Base-by-base conservation (phyloP, 768 basidiomycete genomes). In the Boletellus ananiceps region DNA sequence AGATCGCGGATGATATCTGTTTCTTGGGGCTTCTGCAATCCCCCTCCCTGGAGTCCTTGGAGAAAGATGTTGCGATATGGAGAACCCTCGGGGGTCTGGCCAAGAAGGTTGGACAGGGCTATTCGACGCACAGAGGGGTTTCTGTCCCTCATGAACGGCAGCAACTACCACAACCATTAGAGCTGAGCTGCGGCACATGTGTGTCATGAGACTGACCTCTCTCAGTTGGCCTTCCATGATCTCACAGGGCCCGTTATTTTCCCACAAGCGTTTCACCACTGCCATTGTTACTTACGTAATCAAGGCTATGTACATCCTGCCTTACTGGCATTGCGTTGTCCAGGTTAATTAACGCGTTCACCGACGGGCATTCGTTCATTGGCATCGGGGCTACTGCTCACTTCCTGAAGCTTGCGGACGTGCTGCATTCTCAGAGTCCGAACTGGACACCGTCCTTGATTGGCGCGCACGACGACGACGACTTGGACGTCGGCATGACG, bases 91-190 rank as follows among this genome's bases (percentile, higher is more conserved):
- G 82, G 75, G 16, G 92, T 93, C 52, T 93, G 87, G 0, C 84
- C 79, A 7, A 96, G 67, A 14, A 98, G 77, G 70, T 91, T 89
- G 37, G 83, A 78, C 7, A 98, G 75, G 4, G 95, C 91, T 50
- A 96, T 77, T 59, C 87, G 85, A 39, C 95, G 80, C 16, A 88
- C 94, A 61, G 92, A 83, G 0, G 88, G 90, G 58, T 94, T 95
- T 51, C 76, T 78, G 55, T 94, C 92, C 57, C 84, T 80, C 44
- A 98, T 69, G 64, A 98, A 98, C 3, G 80, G 82, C 12, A 93
- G 67, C 19, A 97, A 81, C 83, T 96, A 67, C n/a, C 3, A 33
- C 42, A 9, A 23, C 8, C 11, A 14, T 61, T n/a, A 69, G 48
- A 40, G 56, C 34, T 8, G n/a, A 31, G 16, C 3, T 27, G 23